Base-by-base conservation (phyloP, 176 grass and related monocot species). In the Aegilops sharonensis region DNA sequence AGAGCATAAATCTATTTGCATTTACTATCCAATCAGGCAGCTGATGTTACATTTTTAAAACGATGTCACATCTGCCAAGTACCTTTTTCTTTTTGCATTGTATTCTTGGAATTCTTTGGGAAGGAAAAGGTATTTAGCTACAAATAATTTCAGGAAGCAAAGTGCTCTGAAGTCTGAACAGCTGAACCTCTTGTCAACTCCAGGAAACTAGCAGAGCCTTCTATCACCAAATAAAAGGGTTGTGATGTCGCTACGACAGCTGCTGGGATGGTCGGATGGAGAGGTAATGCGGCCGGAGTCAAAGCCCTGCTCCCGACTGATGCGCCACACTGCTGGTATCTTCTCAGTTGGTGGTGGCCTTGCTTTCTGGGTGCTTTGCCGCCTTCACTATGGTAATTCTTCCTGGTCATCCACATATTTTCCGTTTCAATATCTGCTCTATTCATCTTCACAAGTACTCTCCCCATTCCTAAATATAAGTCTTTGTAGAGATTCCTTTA, bases 261-360 rank as follows among this genome's bases (percentile, higher is more conserved):
- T 71, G 17, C 67, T 98, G 27, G 88, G 93, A 81, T 98, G 88
- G 93, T 98, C 96, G 17, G 86, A 98, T 21, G 93, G 96, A 39
- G 96, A 98, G 83, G 84, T 95, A 72, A 98, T 98, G 96, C 88
- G 93, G 59, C 87, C 25, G 25, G 93, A 95, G 62, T 84, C 92
- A 21, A 98, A 94, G 82, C 93, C 96, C 2, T 98, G 92, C 78
- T 84, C 96, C 10, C 84, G 92, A 3, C 47, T 98, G 75, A 95
- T 95, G 92, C 68, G 88, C 4, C 94, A 95, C n/a, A 94, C 94
- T 52, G 88, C 97, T 67, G 90, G 89, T 43, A 94, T 98, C 87
- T 98, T 98, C 87, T 85, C 91, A 0, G 81, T 95, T 63, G 93
- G 95, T 24, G 95, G 93, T 0, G 73, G 56, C 57, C 83, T 95